These are phyloP conservation scores for Anthracocystis walkeri DNA, from an alignment of 1,284 basidiomycete genomes.

Conservation along the genomic window DNA sequence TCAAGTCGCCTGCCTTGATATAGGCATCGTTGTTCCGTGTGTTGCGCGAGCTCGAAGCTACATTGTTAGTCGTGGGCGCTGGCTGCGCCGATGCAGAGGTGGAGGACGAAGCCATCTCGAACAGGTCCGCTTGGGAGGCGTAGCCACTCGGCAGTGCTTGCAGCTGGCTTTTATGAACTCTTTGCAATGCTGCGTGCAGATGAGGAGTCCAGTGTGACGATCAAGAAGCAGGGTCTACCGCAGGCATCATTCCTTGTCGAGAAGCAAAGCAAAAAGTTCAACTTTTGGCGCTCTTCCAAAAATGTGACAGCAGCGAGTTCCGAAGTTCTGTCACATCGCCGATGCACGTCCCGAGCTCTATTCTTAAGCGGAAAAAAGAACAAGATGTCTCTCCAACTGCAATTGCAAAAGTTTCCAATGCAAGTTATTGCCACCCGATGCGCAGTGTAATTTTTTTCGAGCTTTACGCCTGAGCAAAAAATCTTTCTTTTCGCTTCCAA, in stretches of 20 bases:
- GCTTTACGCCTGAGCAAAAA: too few species aligned
- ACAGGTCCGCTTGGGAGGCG: neutral
- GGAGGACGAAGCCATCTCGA: slow-evolving; percentile 6
- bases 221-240: neutral
- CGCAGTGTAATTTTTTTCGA: neutral
- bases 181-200: too few species aligned
- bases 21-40: slow-evolving; percentile 20
- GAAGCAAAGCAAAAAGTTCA: slow-evolving; percentile 15
- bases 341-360: slow-evolving; percentile 1
- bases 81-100: slow-evolving; percentile 21
- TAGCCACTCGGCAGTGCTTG: too few species aligned
- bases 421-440: neutral
- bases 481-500: slow-evolving; percentile 23
- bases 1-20: slow-evolving; percentile 59
- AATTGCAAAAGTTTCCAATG: neutral
- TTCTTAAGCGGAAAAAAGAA: neutral
- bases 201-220: neutral
- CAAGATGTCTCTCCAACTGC: neutral
- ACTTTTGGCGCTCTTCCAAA: slow-evolving; percentile 12
- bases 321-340: slow-evolving; percentile 20
- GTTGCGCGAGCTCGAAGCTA: slow-evolving; percentile 21
- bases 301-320: slow-evolving; percentile 7
- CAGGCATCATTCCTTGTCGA: neutral
- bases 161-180: too few species aligned
- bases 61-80: slow-evolving; percentile 4